Evolutionary conservation across 2,329 filamentous ascomycete species (phyloP).

Genomic region (Diaporthe longicolla): DNA sequence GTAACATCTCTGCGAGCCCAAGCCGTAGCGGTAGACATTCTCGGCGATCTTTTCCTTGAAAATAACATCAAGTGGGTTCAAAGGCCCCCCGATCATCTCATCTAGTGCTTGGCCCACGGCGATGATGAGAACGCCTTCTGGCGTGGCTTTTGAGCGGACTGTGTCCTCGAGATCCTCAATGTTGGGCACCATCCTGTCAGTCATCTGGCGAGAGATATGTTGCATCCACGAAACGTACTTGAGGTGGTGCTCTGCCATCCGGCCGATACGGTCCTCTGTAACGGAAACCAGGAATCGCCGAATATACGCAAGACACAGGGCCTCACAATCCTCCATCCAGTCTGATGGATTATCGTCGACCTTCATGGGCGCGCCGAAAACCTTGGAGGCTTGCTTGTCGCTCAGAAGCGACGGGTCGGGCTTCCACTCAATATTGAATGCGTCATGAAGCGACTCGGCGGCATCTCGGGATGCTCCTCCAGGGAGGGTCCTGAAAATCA

Average conservation of each 20-base stretch:
- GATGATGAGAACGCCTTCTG: slow-evolving; percentile 45
- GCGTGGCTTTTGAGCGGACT: slow-evolving; percentile 37
- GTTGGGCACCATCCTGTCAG: not conserved
- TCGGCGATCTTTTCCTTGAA: slow-evolving; percentile 48
- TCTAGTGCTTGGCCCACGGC: slow-evolving; percentile 46
- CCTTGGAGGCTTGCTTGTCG: slow-evolving; percentile 39
- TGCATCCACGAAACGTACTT: slow-evolving; percentile 42
- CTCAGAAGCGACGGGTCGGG: slow-evolving; percentile 44
- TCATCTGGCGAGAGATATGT: slow-evolving; percentile 30
- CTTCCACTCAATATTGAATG: slow-evolving; percentile 45
- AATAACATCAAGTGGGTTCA: slow-evolving; percentile 50
- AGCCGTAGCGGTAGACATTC: slow-evolving; percentile 46
- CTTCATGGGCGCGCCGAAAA: slow-evolving; percentile 42
- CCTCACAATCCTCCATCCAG: slow-evolving; percentile 44
- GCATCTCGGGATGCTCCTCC: slow-evolving; percentile 10
- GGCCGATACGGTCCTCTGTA: slow-evolving; percentile 15
- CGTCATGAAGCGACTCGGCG: slow-evolving; percentile 32
- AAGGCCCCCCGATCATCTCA: slow-evolving; percentile 46
- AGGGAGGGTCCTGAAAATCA: slow-evolving; percentile 44
- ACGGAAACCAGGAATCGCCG: slow-evolving; percentile 37
- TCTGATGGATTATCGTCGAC: slow-evolving; percentile 41
- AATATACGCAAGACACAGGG: slow-evolving; percentile 40
- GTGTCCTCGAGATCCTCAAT: slow-evolving; percentile 40
- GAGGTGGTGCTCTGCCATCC: slow-evolving; percentile 42
- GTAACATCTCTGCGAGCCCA: slow-evolving; percentile 44